A percentile compares a stretch with the other conserved stretches of the same genome.
phyloP scores from a whole-genome alignment of 371 early-diverging fungal genomes.

The Syncephalastrum sp. region DNA sequence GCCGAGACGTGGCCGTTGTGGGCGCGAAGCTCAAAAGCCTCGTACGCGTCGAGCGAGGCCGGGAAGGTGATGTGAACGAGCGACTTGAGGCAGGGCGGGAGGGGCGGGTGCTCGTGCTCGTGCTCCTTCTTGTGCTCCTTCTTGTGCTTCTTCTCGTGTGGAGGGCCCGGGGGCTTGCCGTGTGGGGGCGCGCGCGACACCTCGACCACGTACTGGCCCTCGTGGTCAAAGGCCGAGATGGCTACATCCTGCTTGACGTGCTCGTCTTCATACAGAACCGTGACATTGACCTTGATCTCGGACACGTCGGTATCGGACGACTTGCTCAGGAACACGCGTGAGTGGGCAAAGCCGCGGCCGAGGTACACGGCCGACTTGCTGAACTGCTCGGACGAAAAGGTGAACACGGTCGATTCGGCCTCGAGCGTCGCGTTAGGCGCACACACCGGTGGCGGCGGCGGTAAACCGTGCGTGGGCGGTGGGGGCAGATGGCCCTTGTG shows the following conservation, averaged over 20 bases:
- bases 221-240: conserved; percentile 20
- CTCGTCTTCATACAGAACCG: conserved; percentile 13
- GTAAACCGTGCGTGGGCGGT: conserved; percentile 4
- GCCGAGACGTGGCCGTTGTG: conserved; percentile 10
- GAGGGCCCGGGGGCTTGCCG: conserved; percentile 7
- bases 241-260: not conserved
- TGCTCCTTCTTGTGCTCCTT: too few species aligned
- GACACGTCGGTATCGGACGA: conserved; percentile 2
- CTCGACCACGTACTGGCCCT: conserved; percentile 20
- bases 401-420: conserved; percentile 10
- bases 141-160: not conserved
- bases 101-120: not conserved
- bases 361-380: conserved; percentile 13
- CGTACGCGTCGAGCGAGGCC: conserved; percentile 11
- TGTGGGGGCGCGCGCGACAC: conserved; percentile 9
- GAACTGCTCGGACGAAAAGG: conserved; percentile 22
- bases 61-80: conserved; percentile 16
- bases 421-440: conserved; percentile 8
- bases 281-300: conserved; percentile 16
- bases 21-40: conserved; percentile 12
- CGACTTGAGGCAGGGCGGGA: conserved; percentile 15
- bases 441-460: conserved; percentile 8
- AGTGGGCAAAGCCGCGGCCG: conserved; percentile 11
- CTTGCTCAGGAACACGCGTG: conserved; percentile 11
- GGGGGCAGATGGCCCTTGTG: not conserved